Percentiles rank a stretch among this genome's conserved stretches.
phyloP scores from a whole-genome alignment of 345 rosid species.

The Hirschfeldia incana region DNA sequence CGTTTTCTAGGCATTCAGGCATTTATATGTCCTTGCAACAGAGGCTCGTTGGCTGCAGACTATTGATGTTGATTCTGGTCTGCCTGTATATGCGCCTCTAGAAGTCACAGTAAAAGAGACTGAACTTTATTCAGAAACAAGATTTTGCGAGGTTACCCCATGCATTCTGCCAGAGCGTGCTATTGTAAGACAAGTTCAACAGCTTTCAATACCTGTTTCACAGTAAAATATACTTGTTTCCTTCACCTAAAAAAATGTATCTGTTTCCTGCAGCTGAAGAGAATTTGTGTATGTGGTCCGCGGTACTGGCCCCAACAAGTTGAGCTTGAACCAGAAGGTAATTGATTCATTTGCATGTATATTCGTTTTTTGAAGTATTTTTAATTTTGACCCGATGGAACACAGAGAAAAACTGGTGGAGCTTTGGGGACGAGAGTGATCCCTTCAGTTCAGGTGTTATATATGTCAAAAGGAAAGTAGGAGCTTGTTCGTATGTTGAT shows the following conservation, averaged over 20 bases:
- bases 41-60: conserved; percentile 99
- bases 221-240: background rate
- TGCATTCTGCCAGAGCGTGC: conserved; percentile 96
- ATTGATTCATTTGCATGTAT: conserved; percentile 16
- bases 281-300: conserved; percentile 83
- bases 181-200: conserved; percentile 59
- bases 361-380: too few relatives aligned
- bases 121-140: conserved; percentile 84
- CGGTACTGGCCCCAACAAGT: conserved; percentile 94
- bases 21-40: conserved; percentile 89
- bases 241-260: conserved; percentile 20
- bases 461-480: conserved; percentile 89
- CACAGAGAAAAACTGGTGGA: conserved; percentile 91
- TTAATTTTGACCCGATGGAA: conserved; percentile 12
- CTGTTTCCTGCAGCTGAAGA: conserved; percentile 71
- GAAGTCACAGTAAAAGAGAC: conserved; percentile 83
- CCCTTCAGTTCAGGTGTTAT: conserved; percentile 86
- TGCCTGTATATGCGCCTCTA: conserved; percentile 89
- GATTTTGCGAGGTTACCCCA: conserved; percentile 84
- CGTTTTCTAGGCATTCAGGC: conserved; percentile 74
- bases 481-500: conserved; percentile 96
- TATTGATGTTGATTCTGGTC: conserved; percentile 92
- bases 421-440: conserved; percentile 61
- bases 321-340: conserved; percentile 87
- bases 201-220: background rate